A percentile compares a stretch with the other conserved stretches of the same genome.
Conservation (phyloP, 495 filamentous ascomycete species). For the Apodospora peruviana region DNA sequence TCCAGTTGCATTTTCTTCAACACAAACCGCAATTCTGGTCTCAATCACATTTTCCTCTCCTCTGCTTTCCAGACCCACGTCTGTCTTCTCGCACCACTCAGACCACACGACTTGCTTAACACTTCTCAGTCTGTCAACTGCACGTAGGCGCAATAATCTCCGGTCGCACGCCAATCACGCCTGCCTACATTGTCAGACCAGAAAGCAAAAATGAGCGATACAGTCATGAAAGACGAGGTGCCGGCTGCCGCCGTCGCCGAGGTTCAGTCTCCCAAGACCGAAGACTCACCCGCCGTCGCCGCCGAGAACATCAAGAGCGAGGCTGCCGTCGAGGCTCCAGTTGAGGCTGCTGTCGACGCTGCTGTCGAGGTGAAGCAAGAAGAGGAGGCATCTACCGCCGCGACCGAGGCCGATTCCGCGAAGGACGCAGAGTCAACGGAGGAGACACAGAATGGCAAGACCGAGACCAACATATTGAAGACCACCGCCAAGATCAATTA, state of each 20-base stretch:
- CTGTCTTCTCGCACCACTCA: not conserved
- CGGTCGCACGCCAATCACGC: too few species aligned
- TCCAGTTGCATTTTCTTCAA: not conserved
- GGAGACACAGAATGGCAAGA: slow-evolving; percentile 12
- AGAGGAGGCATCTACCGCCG: not conserved
- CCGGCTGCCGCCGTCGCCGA: not conserved
- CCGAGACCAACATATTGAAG: slow-evolving; percentile 14
- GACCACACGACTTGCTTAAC: too few species aligned
- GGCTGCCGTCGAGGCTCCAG: not conserved
- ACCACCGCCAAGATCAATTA: slow-evolving; percentile 14
- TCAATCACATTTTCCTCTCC: not conserved
- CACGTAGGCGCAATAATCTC: too few species aligned
- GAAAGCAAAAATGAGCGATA: slow-evolving; percentile 30
- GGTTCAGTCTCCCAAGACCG: not conserved
- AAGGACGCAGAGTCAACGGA: not conserved
- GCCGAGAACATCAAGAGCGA: slow-evolving; percentile 1
- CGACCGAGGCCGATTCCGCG: slow-evolving; percentile 4
- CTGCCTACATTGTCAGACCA: too few species aligned
- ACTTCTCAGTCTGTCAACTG: too few species aligned
- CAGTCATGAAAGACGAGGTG: slow-evolving; percentile 8
- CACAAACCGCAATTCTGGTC: not conserved
- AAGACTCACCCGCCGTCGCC: not conserved
- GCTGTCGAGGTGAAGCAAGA: not conserved
- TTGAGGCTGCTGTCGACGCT: slow-evolving; percentile 1
- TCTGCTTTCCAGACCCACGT: not conserved